Percentiles rank a stretch among this genome's conserved stretches.
phyloP scores from a whole-genome alignment of 1,284 basidiomycete genomes.

The Cryptococcus sp. region DNA sequence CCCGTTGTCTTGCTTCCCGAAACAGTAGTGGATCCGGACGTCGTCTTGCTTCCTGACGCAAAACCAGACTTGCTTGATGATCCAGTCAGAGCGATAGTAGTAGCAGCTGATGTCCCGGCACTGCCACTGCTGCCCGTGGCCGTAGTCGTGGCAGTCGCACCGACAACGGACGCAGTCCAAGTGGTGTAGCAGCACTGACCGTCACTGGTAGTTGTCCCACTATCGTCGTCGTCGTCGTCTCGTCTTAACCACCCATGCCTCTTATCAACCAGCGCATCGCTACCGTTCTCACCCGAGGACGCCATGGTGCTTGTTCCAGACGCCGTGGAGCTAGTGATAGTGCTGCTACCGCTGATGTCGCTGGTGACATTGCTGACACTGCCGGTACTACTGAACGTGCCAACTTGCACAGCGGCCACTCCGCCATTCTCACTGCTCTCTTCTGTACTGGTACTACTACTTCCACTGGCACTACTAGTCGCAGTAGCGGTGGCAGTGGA shows the following conservation, averaged over 20 bases:
- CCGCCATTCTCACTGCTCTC: background rate
- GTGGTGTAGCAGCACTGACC: conserved; percentile 44
- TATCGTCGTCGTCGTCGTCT: conserved; percentile 7
- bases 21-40: background rate
- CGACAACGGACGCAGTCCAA: conserved; percentile 33
- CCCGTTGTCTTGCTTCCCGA: background rate
- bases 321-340: background rate
- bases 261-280: conserved; percentile 8
- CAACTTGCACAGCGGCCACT: background rate
- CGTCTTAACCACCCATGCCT: background rate
- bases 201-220: conserved; percentile 24
- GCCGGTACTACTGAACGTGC: background rate
- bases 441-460: background rate
- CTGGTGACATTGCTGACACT: background rate
- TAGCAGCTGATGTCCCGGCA: background rate
- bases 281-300: conserved; percentile 1
- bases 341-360: background rate
- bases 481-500: background rate
- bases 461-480: background rate
- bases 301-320: background rate
- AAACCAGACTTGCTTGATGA: background rate
- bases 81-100: background rate
- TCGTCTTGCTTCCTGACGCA: background rate
- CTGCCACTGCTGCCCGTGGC: background rate
- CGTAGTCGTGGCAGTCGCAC: conserved; percentile 5